Evolutionary conservation across 202 grass and related monocot genomes (phyloP).

Genomic region (Carex sylvatica): DNA sequence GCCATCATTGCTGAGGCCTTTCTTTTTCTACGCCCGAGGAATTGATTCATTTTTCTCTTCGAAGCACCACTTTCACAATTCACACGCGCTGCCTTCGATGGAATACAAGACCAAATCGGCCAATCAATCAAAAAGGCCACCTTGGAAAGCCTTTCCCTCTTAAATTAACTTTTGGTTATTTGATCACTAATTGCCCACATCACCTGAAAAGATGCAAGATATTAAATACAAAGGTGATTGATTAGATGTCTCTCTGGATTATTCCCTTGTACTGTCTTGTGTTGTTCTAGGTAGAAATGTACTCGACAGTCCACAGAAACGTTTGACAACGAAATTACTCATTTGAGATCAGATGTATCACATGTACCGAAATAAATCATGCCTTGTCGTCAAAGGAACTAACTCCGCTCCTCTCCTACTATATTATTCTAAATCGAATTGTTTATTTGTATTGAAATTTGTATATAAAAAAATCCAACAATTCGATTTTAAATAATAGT

Average conservation of each 20-base stretch:
- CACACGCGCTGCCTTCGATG: not conserved
- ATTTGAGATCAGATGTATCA: not conserved
- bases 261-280: not conserved
- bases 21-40: conserved; percentile 22
- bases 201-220: conserved; percentile 22
- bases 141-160: not conserved
- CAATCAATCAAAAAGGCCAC: conserved; percentile 5
- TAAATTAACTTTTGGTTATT: conserved; percentile 8
- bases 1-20: conserved; percentile 7
- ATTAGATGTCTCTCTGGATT: conserved; percentile 4
- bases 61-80: not conserved
- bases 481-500: too few relatives aligned
- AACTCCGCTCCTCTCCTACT: too few relatives aligned
- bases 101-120: not conserved
- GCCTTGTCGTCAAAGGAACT: not conserved
- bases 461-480: too few relatives aligned
- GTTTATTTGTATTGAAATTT: too few relatives aligned
- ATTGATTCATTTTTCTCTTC: conserved; percentile 24
- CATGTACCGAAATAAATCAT: not conserved
- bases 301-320: not conserved
- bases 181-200: conserved; percentile 27
- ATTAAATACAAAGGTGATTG: conserved; percentile 14
- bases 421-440: too few relatives aligned
- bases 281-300: not conserved
- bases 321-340: not conserved